Evolutionary conservation across 495 filamentous ascomycete species (phyloP).

Genomic region (Hyaloscypha bicolor): DNA sequence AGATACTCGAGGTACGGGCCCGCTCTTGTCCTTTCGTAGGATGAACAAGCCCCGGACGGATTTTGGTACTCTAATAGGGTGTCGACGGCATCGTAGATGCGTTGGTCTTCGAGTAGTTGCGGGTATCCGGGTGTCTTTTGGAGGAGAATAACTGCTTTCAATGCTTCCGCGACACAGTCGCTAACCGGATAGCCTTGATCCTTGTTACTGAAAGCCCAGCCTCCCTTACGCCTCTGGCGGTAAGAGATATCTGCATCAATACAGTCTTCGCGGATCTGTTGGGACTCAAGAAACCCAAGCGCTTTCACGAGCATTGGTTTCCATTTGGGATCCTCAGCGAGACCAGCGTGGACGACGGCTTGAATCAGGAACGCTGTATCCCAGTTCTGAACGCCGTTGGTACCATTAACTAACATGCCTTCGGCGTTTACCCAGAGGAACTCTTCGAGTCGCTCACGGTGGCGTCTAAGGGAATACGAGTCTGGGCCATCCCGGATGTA

Average conservation of each 20-base stretch:
- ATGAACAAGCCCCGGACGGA: slow-evolving; percentile 79
- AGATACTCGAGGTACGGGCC: slow-evolving; percentile 76
- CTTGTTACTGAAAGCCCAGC: slow-evolving; percentile 90
- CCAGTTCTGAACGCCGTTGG: slow-evolving; percentile 94
- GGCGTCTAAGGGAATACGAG: slow-evolving; percentile 69
- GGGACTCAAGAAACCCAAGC: slow-evolving; percentile 80
- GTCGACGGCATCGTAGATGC: slow-evolving; percentile 82
- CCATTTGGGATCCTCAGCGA: slow-evolving; percentile 74
- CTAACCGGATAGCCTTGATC: slow-evolving; percentile 93
- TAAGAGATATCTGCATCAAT: slow-evolving; percentile 63
- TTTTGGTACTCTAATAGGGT: slow-evolving; percentile 93
- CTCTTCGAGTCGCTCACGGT: slow-evolving; percentile 78
- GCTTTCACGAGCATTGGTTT: slow-evolving; percentile 80
- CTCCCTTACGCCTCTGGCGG: slow-evolving; percentile 86
- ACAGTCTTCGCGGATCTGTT: slow-evolving; percentile 84
- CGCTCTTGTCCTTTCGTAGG: slow-evolving; percentile 80
- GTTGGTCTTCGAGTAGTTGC: slow-evolving; percentile 35
- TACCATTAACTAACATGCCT: slow-evolving; percentile 91
- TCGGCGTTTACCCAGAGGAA: slow-evolving; percentile 89
- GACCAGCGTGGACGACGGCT: slow-evolving; percentile 70
- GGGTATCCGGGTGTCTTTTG: slow-evolving; percentile 49
- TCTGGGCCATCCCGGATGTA: slow-evolving; percentile 81
- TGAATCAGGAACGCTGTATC: slow-evolving; percentile 89
- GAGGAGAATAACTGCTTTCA: slow-evolving; percentile 82
- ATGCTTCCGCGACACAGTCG: slow-evolving; percentile 85